These are phyloP conservation scores for Cydonia oblonga DNA, from an alignment of 331 rosid genomes.

Conservation along the genomic window DNA sequence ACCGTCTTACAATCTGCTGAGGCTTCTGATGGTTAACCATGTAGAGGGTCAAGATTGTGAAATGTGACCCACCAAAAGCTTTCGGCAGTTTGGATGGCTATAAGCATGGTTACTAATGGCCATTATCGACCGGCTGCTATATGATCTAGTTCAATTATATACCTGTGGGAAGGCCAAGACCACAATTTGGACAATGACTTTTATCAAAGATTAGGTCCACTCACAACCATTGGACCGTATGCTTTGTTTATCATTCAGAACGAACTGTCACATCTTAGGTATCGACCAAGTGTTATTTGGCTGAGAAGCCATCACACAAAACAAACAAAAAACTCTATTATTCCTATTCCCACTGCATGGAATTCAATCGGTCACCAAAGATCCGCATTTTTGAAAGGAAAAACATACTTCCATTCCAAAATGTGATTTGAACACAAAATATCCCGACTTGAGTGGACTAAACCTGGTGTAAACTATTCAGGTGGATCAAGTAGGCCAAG, in stretches of 20 bases:
- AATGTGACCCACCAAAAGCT: conserved; percentile 3
- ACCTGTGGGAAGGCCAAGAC: conserved; percentile 10
- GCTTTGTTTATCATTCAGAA: background rate
- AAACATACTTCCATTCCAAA: no score
- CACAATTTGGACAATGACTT: conserved; percentile 11
- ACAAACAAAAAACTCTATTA: background rate
- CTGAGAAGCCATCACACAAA: background rate
- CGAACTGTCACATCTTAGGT: conserved; percentile 14
- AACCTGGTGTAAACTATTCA: no score
- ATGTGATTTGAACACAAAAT: no score
- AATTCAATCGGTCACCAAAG: background rate
- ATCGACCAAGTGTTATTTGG: background rate
- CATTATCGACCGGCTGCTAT: background rate
- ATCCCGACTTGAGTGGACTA: no score
- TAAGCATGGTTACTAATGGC: background rate
- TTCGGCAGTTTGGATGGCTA: conserved; percentile 10
- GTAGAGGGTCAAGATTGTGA: conserved; percentile 8
- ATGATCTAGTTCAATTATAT: conserved; percentile 9
- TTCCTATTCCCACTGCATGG: background rate
- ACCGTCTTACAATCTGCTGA: background rate
- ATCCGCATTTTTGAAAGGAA: no score
- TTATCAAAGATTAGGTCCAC: conserved; percentile 11
- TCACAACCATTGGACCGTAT: conserved; percentile 3
- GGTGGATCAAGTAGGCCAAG: conserved; percentile 7
- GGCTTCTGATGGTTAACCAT: conserved; percentile 6